A percentile compares a stretch with the other conserved stretches of the same genome.
phyloP scores from a whole-genome alignment of 139 green algal genomes.

The Chlamydomonas sp. region DNA sequence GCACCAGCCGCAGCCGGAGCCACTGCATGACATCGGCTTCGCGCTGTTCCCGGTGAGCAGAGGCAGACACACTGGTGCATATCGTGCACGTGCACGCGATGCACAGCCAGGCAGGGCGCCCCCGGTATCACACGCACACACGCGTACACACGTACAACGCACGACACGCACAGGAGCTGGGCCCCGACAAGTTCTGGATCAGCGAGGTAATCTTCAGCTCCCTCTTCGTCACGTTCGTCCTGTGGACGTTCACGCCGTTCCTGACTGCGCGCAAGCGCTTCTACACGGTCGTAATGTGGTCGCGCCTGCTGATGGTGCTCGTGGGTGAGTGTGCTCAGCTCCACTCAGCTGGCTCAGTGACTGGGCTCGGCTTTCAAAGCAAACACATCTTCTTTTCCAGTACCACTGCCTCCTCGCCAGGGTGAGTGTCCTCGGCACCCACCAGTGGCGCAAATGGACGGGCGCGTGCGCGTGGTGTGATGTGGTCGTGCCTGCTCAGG shows the following conservation, averaged over 20 bases:
- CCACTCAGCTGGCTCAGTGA: not conserved
- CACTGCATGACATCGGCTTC: constrained; percentile 73
- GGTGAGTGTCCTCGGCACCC: too few species aligned
- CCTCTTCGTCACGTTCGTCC: constrained; percentile 61
- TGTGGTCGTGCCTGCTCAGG: not conserved
- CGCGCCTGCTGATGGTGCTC: constrained; percentile 66
- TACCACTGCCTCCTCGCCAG: too few species aligned
- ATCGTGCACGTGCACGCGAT: not conserved
- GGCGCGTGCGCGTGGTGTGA: too few species aligned
- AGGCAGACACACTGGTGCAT: not conserved
- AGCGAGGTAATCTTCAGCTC: constrained; percentile 71
- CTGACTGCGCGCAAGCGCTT: constrained; percentile 68
- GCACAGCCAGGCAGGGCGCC: not conserved
- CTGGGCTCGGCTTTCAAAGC: too few species aligned
- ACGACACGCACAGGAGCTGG: constrained; percentile 54
- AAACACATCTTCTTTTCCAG: too few species aligned
- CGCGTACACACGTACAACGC: not conserved
- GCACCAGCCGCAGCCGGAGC: constrained; percentile 57
- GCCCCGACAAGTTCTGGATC: constrained; percentile 65
- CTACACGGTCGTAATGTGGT: constrained; percentile 81
- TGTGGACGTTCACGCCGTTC: constrained; percentile 86
- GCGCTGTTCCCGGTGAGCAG: constrained; percentile 53
- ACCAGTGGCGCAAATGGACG: too few species aligned
- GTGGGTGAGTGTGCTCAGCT: constrained; percentile 34
- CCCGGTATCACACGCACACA: not conserved